Percentiles rank a stretch among this genome's conserved stretches.
Evolutionary conservation across 768 basidiomycete genomes (phyloP).

Genomic region (Postia placenta): DNA sequence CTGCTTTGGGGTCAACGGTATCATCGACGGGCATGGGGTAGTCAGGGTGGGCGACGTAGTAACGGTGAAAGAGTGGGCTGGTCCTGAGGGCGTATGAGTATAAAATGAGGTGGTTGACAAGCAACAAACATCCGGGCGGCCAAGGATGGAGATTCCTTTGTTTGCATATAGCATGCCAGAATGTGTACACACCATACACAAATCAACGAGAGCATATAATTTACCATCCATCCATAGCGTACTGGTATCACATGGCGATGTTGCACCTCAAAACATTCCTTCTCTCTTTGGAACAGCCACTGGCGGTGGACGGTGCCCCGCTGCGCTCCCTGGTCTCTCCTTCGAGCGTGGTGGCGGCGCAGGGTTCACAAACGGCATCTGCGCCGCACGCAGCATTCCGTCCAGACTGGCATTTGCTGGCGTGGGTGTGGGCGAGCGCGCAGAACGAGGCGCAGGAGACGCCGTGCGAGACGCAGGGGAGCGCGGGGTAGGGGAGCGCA

Average conservation of each 20-base stretch:
- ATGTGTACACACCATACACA: not conserved
- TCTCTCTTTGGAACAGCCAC: constrained; percentile 50
- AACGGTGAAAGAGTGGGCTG: constrained; percentile 20
- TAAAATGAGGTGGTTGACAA: not conserved
- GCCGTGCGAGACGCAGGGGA: constrained; percentile 5
- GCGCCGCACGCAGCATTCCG: constrained; percentile 2
- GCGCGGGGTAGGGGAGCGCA: not conserved
- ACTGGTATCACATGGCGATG: not conserved
- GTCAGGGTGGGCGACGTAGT: constrained; percentile 60
- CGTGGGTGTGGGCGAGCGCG: constrained; percentile 6
- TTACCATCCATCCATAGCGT: not conserved
- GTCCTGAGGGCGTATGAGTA: constrained; percentile 11
- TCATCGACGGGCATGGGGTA: constrained; percentile 43
- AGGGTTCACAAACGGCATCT: constrained; percentile 28
- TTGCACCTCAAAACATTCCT: constrained; percentile 56
- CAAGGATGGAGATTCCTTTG: not conserved
- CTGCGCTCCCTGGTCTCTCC: constrained; percentile 56
- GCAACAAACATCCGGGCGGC: not conserved
- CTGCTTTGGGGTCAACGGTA: constrained; percentile 70
- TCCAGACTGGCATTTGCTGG: constrained; percentile 5
- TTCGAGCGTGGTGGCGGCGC: constrained; percentile 61
- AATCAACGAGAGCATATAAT: not conserved
- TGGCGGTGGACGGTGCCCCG: constrained; percentile 42
- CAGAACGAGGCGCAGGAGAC: constrained; percentile 10
- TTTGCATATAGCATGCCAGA: not conserved